A percentile compares a stretch with the other conserved stretches of the same genome.
Conservation (phyloP, 441 rosid genomes). For the California macrophylla region DNA sequence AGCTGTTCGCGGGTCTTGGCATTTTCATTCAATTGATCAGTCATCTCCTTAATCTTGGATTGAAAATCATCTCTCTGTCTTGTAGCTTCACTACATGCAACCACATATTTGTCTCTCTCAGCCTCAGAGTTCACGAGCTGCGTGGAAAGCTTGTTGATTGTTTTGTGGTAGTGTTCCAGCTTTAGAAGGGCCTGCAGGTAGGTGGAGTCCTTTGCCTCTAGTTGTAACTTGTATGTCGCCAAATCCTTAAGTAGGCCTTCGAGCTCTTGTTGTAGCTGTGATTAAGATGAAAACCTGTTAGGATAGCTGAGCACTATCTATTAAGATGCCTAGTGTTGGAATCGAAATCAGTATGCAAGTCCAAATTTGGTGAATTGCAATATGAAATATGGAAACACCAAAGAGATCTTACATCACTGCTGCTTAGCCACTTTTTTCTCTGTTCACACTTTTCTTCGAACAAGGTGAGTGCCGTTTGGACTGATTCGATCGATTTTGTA, state of each 20-base stretch:
- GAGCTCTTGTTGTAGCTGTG: constrained; percentile 13
- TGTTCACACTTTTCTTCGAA: constrained; percentile 33
- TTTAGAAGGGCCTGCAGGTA: constrained; percentile 28
- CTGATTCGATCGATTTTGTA: constrained; percentile 43
- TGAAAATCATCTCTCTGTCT: constrained; percentile 24
- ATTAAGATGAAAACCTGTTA: background rate
- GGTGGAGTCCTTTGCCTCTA: constrained; percentile 44
- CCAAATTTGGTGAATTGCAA: background rate
- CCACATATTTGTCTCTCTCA: constrained; percentile 26
- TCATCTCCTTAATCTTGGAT: constrained; percentile 29
- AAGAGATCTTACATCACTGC: constrained; percentile 24
- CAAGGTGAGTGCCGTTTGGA: constrained; percentile 41
- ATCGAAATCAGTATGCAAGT: background rate
- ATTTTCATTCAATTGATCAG: constrained; percentile 24
- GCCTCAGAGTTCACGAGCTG: constrained; percentile 28
- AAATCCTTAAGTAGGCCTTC: constrained; percentile 34
- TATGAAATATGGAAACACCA: background rate
- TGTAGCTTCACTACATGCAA: constrained; percentile 23
- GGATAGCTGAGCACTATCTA: no score
- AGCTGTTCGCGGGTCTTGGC: constrained; percentile 29
- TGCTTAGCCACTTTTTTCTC: constrained; percentile 19
- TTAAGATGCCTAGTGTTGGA: no score
- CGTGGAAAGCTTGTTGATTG: constrained; percentile 25
- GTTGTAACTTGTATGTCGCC: constrained; percentile 37
- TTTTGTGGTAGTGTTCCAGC: constrained; percentile 29